phyloP scores from a whole-genome alignment of 495 filamentous ascomycete genomes.

The Recurvomyces mirabilis region DNA sequence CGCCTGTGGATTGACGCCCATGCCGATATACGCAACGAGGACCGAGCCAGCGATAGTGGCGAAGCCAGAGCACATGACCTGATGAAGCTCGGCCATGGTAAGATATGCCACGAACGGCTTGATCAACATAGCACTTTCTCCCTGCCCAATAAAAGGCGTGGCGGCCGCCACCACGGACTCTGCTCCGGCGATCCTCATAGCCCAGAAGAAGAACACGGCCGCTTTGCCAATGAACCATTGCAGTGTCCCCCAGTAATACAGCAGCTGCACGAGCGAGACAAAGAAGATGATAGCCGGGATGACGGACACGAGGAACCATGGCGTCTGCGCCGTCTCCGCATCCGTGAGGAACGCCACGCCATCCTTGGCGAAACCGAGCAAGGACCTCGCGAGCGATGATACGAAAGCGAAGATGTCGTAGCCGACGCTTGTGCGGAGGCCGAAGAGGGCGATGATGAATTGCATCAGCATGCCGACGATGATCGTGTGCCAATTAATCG shows the following conservation, averaged over 20 bases:
- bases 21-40: constrained; percentile 64
- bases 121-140: constrained; percentile 87
- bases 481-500: constrained; percentile 77
- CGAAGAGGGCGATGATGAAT: constrained; percentile 79
- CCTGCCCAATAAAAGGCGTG: constrained; percentile 90
- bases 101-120: constrained; percentile 72
- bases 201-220: constrained; percentile 84
- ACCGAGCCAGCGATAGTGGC: constrained; percentile 53
- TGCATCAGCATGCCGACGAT: constrained; percentile 80
- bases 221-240: constrained; percentile 85
- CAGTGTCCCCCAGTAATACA: constrained; percentile 64
- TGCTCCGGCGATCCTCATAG: constrained; percentile 77
- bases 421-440: constrained; percentile 50
- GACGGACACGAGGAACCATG: constrained; percentile 62
- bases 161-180: constrained; percentile 87
- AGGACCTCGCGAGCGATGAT: constrained; percentile 51
- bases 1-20: constrained; percentile 72
- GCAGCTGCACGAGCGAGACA: constrained; percentile 69
- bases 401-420: constrained; percentile 81
- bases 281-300: constrained; percentile 88
- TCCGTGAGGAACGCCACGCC: constrained; percentile 64
- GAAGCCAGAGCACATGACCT: constrained; percentile 75
- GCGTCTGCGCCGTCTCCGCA: constrained; percentile 29
- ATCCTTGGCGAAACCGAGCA: constrained; percentile 59
- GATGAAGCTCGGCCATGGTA: constrained; percentile 76